Evolutionary conservation across 768 basidiomycete genomes (phyloP).

Genomic region (Suillus ampliporus): DNA sequence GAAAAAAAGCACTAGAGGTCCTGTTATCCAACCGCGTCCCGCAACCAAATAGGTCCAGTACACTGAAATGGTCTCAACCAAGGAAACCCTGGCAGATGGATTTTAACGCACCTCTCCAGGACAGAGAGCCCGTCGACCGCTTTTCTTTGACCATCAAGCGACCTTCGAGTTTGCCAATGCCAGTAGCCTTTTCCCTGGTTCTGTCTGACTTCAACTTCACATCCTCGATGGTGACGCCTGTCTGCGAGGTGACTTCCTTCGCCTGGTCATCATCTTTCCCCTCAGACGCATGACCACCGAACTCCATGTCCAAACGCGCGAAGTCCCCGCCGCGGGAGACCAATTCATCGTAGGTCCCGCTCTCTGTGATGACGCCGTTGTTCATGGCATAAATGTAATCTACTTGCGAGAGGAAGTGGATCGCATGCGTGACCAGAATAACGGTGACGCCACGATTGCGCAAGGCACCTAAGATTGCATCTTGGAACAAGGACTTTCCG

Average conservation of each 20-base stretch:
- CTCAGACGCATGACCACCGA: conserved; percentile 54
- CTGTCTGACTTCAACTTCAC: conserved; percentile 44
- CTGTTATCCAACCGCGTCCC: conserved; percentile 53
- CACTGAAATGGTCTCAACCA: conserved; percentile 40
- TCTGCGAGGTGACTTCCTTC: conserved; percentile 18
- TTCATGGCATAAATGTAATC: conserved; percentile 56
- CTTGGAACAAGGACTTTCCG: conserved; percentile 67
- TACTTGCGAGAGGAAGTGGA: conserved; percentile 57
- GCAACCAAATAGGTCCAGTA: conserved; percentile 64
- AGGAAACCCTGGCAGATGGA: not conserved
- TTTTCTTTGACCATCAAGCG: conserved; percentile 68
- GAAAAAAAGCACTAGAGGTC: conserved; percentile 55
- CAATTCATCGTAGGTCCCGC: conserved; percentile 59
- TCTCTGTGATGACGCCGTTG: conserved; percentile 50
- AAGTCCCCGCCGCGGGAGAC: conserved; percentile 56
- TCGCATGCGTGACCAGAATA: conserved; percentile 59
- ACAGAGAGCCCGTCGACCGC: conserved; percentile 66
- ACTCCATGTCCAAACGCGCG: conserved; percentile 61
- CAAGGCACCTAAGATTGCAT: conserved; percentile 59
- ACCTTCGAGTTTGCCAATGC: conserved; percentile 68
- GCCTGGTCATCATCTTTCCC: conserved; percentile 39
- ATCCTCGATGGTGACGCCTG: conserved; percentile 35
- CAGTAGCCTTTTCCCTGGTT: conserved; percentile 44
- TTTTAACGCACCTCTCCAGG: conserved; percentile 46
- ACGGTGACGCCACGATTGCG: conserved; percentile 53